phyloP scores from a whole-genome alignment of 2,329 filamentous ascomycete species.

The Mycosphaerella arachidis region DNA sequence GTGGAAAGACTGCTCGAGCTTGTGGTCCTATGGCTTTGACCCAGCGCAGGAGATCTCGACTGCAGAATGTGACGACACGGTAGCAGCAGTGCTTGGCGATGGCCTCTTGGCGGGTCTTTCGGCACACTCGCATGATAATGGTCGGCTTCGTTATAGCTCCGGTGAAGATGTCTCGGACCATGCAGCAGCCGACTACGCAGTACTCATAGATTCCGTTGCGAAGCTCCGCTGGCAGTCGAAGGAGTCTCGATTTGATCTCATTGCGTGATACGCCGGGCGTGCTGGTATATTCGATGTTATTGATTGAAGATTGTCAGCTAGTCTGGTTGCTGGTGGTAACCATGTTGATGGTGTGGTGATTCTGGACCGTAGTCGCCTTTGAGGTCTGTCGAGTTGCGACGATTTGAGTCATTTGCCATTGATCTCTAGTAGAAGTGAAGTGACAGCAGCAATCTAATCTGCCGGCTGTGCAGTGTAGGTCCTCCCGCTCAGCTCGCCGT shows the following conservation, averaged over 20 bases:
- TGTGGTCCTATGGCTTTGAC: neutral
- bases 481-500: neutral
- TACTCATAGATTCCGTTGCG: neutral
- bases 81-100: conserved; percentile 2
- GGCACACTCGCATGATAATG: conserved; percentile 19
- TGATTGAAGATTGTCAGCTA: too few species aligned
- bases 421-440: neutral
- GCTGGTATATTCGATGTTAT: too few species aligned
- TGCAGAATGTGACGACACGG: neutral
- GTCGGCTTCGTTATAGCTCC: neutral
- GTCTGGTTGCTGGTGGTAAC: too few species aligned
- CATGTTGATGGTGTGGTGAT: neutral
- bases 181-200: neutral
- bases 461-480: neutral
- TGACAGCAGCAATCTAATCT: neutral
- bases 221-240: neutral
- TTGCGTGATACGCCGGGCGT: too few species aligned
- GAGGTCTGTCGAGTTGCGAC: too few species aligned
- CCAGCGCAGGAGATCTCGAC: neutral
- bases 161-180: neutral
- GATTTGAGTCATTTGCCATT: too few species aligned
- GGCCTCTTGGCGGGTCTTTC: conserved; percentile 25
- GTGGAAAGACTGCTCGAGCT: neutral
- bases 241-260: neutral
- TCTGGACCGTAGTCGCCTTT: too few species aligned